Conservation (phyloP, 1,284 basidiomycete genomes). For the Leucoagaricus sp. region DNA sequence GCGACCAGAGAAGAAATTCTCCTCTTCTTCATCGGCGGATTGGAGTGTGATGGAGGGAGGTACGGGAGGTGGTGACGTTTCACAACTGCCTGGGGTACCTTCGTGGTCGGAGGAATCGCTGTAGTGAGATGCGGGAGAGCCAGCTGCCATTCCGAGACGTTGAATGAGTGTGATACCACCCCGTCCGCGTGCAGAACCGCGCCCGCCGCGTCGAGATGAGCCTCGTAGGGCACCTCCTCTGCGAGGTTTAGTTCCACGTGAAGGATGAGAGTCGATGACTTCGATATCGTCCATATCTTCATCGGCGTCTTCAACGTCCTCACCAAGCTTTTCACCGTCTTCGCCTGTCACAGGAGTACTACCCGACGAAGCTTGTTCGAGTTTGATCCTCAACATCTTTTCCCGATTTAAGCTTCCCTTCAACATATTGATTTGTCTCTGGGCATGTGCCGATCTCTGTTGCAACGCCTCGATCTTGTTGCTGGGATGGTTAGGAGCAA, state of each 20-base stretch:
- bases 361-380: conserved; percentile 32
- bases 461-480: conserved; percentile 81
- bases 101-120: conserved; percentile 44
- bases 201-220: conserved; percentile 47
- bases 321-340: conserved; percentile 42
- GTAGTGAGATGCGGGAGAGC: conserved; percentile 53
- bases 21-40: conserved; percentile 36
- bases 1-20: conserved; percentile 23
- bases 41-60: conserved; percentile 49
- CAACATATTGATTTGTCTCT: conserved; percentile 78
- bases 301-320: conserved; percentile 36
- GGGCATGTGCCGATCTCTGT: conserved; percentile 78
- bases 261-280: not conserved
- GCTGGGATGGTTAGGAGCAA: conserved; percentile 69
- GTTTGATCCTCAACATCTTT: conserved; percentile 72
- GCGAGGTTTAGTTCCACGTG: conserved; percentile 35
- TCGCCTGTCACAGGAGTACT: conserved; percentile 31
- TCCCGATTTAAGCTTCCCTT: conserved; percentile 78
- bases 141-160: conserved; percentile 58
- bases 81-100: conserved; percentile 24
- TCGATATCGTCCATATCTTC: conserved; percentile 29
- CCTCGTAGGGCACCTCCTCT: conserved; percentile 39
- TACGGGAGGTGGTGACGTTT: conserved; percentile 48
- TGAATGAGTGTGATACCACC: conserved; percentile 61
- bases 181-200: conserved; percentile 48